Evolutionary conservation across 306 rosid species (phyloP), one percentile per base, ranked within the genome.

Genomic region (Notholithocarpus densiflorus): DNA sequence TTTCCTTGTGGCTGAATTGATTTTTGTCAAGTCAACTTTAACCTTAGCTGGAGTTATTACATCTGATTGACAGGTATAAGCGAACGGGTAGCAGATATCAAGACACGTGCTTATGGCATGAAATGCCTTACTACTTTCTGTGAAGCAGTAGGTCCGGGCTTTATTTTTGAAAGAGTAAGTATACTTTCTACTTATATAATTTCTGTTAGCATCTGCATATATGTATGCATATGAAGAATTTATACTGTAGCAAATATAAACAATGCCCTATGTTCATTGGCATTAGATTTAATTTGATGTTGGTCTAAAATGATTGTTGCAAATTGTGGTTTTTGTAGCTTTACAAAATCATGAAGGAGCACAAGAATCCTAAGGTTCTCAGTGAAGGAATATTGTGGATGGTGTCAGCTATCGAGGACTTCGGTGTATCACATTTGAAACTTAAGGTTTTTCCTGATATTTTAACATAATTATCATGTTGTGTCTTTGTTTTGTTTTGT

Each of bases 81-180:
- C 70, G 99, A 96, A 82, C 93, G 99, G 34, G 99, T 96, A 26
- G 99, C 99, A 56, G 99, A 96, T 92, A 93, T 96, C 70, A 96
- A 96, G 92, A 96, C 99, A 51, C 96, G 98, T 53, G 87, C 84
- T 56, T 90, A 86, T 85, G 97, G 97, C 60, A 93, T 89, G 92
- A 96, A 96, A 85, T 96, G 99, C 89, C 98, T 96, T 40, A 90
- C 97, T 81, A 74, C 90, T 54, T 89, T 96, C 51, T 90, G 81
- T 78, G 99, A 96, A 89, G 99, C 99, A 61, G 89, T 90, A 74
- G 97, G 97, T 75, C 99, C 98, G n/a, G 99, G 98, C 37, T 93
- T 96, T 87, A 71, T 96, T 74, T 92, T 96, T 84, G 99, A 93
- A 87, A 90, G 98, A 84, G 99, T 95, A 91, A 82, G 98, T 73